Conservation (phyloP, 164 flowering plant species). For the Umbilicus rupestris region DNA sequence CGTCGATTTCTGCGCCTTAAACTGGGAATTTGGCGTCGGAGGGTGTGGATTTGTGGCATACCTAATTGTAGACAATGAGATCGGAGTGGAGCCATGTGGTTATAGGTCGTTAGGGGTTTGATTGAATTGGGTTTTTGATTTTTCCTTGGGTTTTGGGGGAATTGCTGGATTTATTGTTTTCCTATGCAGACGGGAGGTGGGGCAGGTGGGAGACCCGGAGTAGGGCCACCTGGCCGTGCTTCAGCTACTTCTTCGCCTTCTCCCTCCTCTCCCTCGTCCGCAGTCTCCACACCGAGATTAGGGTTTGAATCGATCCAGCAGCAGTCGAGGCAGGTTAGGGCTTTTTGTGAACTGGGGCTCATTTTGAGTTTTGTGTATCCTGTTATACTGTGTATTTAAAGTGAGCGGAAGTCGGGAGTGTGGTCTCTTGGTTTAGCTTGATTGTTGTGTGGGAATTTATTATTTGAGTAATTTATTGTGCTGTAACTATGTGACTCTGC, state of each 20-base stretch:
- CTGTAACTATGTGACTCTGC: neutral
- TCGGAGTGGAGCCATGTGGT: neutral
- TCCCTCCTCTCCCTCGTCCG: constrained; percentile 76
- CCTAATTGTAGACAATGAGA: neutral
- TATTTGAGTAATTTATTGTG: constrained; percentile 6
- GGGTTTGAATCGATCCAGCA: constrained; percentile 60
- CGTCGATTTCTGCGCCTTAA: neutral
- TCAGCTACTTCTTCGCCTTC: constrained; percentile 54
- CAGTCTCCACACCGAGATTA: constrained; percentile 53
- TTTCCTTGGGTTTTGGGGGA: neutral
- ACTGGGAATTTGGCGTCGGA: neutral
- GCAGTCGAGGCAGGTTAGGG: constrained; percentile 39
- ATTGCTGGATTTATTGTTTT: neutral
- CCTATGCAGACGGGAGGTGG: constrained; percentile 70
- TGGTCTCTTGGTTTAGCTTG: neutral
- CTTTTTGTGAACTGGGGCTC: neutral
- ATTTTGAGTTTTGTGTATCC: neutral
- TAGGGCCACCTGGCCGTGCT: constrained; percentile 40
- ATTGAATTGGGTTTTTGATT: neutral
- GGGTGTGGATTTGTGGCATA: neutral
- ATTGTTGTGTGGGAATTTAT: neutral
- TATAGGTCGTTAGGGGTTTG: neutral
- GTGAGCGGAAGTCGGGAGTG: constrained; percentile 8
- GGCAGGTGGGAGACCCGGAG: constrained; percentile 38
- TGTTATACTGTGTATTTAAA: neutral